These are phyloP conservation scores for Ophiostoma perfectum DNA, from an alignment of 2,329 filamentous ascomycete species.

Conservation along the genomic window DNA sequence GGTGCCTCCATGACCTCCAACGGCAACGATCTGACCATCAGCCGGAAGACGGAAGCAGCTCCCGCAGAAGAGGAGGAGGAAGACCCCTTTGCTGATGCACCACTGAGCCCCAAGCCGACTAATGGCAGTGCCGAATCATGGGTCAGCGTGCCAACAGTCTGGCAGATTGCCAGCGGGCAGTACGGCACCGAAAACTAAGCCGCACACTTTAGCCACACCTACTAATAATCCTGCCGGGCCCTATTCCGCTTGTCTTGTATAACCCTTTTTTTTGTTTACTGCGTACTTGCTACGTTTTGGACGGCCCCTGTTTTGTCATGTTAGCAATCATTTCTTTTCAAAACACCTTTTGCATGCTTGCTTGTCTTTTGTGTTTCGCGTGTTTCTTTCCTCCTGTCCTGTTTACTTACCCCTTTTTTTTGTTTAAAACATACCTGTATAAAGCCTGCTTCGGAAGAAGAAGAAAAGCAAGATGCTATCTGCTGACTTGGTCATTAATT, in stretches of 20 bases:
- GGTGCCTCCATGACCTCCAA: conserved; percentile 46
- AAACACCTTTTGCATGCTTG: background rate
- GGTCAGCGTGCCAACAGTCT: conserved; percentile 60
- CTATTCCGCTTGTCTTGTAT: conserved; percentile 15
- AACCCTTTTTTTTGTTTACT: conserved; percentile 3
- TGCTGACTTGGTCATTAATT: background rate
- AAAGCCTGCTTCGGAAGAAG: background rate
- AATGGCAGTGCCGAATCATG: conserved; percentile 41
- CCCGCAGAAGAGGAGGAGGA: conserved; percentile 44
- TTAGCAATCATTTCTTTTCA: background rate
- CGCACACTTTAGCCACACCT: background rate
- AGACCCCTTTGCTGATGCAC: conserved; percentile 67
- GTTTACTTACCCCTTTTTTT: background rate
- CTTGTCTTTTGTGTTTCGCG: background rate
- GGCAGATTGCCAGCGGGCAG: conserved; percentile 68
- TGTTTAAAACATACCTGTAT: background rate
- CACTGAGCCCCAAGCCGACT: conserved; percentile 29
- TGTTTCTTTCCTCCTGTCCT: background rate
- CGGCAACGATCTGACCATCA: conserved; percentile 63
- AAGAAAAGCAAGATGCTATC: background rate
- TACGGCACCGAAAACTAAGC: conserved; percentile 54
- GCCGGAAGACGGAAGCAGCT: conserved; percentile 44
- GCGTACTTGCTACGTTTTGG: background rate
- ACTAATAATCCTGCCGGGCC: background rate
- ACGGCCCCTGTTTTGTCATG: background rate